A percentile compares a stretch with the other conserved stretches of the same genome.
These are phyloP conservation scores for Heliocybe sulcata DNA, from an alignment of 1,284 basidiomycete genomes.

Conservation along the genomic window DNA sequence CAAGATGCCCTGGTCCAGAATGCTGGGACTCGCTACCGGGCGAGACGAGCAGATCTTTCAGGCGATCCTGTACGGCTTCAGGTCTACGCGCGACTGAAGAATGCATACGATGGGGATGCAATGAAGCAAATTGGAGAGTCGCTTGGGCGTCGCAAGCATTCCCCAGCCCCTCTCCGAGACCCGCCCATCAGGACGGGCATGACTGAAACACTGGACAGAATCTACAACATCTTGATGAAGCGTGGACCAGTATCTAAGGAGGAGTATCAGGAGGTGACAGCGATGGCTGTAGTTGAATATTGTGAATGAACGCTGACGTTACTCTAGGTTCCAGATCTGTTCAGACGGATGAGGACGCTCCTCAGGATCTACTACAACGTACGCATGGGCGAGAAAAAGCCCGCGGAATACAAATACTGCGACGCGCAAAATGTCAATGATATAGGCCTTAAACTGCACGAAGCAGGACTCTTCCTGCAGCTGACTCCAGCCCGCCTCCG, in stretches of 20 bases:
- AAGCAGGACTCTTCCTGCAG: constrained; percentile 17
- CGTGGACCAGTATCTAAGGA: constrained; percentile 6
- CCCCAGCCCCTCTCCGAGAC: constrained; percentile 10
- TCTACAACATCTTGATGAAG: constrained; percentile 14
- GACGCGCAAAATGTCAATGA: constrained; percentile 16
- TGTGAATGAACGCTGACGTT: background rate
- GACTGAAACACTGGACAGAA: constrained; percentile 13
- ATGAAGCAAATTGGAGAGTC: background rate
- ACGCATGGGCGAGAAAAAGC: constrained; percentile 8
- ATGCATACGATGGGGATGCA: background rate
- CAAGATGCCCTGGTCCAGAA: background rate
- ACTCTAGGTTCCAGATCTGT: constrained; percentile 15
- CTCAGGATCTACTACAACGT: constrained; percentile 21
- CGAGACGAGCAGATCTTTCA: background rate
- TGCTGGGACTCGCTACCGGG: background rate
- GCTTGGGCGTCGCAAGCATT: background rate
- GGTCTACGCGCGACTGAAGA: background rate
- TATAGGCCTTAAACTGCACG: constrained; percentile 18
- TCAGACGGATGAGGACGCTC: constrained; percentile 18
- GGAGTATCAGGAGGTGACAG: constrained; percentile 12
- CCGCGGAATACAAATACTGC: constrained; percentile 17
- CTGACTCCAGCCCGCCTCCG: constrained; percentile 16
- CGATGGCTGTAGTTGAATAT: background rate
- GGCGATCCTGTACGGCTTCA: background rate
- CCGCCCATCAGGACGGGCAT: constrained; percentile 17